Evolutionary conservation across 2,329 filamentous ascomycete species (phyloP), one percentile per base, ranked within the genome.

Genomic region (Colletotrichum incanum): DNA sequence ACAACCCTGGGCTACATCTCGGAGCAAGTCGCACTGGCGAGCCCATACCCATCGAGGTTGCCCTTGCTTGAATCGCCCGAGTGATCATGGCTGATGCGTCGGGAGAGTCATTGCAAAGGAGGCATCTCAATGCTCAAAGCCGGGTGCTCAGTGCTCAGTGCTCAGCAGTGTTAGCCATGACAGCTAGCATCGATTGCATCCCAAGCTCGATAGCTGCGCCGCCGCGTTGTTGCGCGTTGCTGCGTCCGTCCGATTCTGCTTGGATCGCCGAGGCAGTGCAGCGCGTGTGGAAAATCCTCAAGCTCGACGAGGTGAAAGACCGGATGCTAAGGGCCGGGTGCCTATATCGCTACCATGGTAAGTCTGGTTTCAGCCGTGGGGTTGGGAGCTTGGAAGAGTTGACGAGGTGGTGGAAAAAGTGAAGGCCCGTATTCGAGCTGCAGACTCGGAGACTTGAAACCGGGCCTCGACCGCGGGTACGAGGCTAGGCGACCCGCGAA

Each of bases 301-400:
- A 55, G 47, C 39, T 54, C 23, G 45, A 58, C 37, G 18, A 41
- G 43, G 28, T n/a, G 52, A 23, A 69, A 60, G 65, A 69, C 34
- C 49, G 65, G 59, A 72, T 61, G 65, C 54, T 72, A 72, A 72
- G 52, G 47, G 18, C 59, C 45, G 39, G 65, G 59, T 39, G n/a
- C 65, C 59, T 68, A 60, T 72, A 49, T 65, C 47, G 65, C 54
- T 45, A 60, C 69, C 69, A 69, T 72, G 69, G 52, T 60, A 68
- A 66, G 58, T 64, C 59, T 58, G 59, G 69, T 72, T 69, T 72
- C 69, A 72, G 65, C 68, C 69, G 59, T 72, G 65, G 65, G 54
- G 65, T 54, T 63, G 59, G 52, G 50, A 56, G 50, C 20, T 49
- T 43, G n/a, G 50, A 31, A n/a, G 28, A 54, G 47, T 49, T 41